phyloP scores from a whole-genome alignment of 2,329 filamentous ascomycete species.

The Penicillium sp. region DNA sequence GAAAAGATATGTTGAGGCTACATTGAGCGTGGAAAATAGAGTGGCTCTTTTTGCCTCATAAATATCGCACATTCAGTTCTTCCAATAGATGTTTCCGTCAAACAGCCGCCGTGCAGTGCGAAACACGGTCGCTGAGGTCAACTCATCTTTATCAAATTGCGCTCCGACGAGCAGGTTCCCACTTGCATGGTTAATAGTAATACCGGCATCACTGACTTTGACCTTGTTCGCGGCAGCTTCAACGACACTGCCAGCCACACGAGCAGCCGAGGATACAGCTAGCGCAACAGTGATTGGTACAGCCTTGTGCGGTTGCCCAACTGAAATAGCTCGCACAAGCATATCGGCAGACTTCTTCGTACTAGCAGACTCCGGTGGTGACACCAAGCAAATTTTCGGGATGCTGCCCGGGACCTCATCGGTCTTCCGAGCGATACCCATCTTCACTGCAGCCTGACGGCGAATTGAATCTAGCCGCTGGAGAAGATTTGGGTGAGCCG shows the following conservation, averaged over 20 bases:
- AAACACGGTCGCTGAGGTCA: slow-evolving; percentile 50
- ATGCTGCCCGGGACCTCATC: slow-evolving; percentile 57
- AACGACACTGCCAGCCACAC: slow-evolving; percentile 47
- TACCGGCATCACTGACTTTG: slow-evolving; percentile 39
- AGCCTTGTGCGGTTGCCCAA: slow-evolving; percentile 61
- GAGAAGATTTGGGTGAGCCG: slow-evolving; percentile 51
- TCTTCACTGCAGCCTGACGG: slow-evolving; percentile 59
- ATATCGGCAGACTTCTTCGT: slow-evolving; percentile 36
- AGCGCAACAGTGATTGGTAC: slow-evolving; percentile 60
- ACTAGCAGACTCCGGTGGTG: slow-evolving; percentile 17
- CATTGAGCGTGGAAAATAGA: too few relatives aligned
- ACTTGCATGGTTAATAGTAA: slow-evolving; percentile 52
- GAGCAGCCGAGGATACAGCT: slow-evolving; percentile 49
- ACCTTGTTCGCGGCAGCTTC: slow-evolving; percentile 31
- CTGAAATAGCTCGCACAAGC: slow-evolving; percentile 56
- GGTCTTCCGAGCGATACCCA: slow-evolving; percentile 60
- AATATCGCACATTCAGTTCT: slow-evolving; percentile 11
- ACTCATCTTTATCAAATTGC: slow-evolving; percentile 42
- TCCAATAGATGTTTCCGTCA: slow-evolving; percentile 52
- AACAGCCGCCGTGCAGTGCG: slow-evolving; percentile 55
- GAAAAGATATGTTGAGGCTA: too few relatives aligned
- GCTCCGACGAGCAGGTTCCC: slow-evolving; percentile 52
- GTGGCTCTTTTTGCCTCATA: neutral
- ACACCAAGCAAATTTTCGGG: slow-evolving; percentile 65
- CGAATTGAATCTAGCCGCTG: slow-evolving; percentile 60